phyloP scores from a whole-genome alignment of 192 early-diverging fungal species.

The Gryganskiella cystojenkinii region DNA sequence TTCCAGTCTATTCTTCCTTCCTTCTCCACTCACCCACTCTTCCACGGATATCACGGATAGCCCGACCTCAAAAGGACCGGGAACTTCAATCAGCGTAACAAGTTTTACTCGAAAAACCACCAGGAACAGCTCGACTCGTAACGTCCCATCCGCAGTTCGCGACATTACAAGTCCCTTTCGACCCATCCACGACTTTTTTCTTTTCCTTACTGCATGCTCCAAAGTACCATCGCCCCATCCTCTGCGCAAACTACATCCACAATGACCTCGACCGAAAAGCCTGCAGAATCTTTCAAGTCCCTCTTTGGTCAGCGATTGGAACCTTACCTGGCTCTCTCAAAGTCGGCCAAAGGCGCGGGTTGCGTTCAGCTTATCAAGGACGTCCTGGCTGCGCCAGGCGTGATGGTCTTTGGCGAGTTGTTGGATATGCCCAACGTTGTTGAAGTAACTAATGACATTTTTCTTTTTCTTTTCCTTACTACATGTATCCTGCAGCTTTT shows the following conservation, averaged over 20 bases:
- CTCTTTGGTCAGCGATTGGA: constrained; percentile 65
- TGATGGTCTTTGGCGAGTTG: constrained; percentile 85
- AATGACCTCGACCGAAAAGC: constrained; percentile 10
- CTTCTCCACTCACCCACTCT: too few species aligned
- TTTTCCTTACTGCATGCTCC: too few species aligned
- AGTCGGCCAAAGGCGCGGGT: constrained; percentile 81
- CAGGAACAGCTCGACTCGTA: too few species aligned
- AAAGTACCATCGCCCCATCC: not conserved
- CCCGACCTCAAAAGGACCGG: too few species aligned
- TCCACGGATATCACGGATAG: too few species aligned
- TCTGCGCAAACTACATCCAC: constrained; percentile 2
- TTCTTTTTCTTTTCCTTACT: not conserved
- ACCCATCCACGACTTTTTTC: too few species aligned
- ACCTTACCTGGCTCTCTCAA: constrained; percentile 77
- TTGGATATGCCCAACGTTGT: constrained; percentile 74
- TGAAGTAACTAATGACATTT: constrained; percentile 61
- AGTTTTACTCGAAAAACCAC: too few species aligned
- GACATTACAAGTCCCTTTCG: too few species aligned
- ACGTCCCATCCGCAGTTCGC: too few species aligned
- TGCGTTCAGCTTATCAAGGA: constrained; percentile 79
- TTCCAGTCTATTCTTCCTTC: too few species aligned
- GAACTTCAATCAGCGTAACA: too few species aligned
- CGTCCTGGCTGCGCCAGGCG: constrained; percentile 71
- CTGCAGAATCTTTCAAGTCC: constrained; percentile 46
- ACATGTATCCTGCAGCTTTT: too few species aligned